Evolutionary conservation across 2,329 filamentous ascomycete species (phyloP), one percentile per base, ranked within the genome.

Genomic region (Endocalyx cinctus): DNA sequence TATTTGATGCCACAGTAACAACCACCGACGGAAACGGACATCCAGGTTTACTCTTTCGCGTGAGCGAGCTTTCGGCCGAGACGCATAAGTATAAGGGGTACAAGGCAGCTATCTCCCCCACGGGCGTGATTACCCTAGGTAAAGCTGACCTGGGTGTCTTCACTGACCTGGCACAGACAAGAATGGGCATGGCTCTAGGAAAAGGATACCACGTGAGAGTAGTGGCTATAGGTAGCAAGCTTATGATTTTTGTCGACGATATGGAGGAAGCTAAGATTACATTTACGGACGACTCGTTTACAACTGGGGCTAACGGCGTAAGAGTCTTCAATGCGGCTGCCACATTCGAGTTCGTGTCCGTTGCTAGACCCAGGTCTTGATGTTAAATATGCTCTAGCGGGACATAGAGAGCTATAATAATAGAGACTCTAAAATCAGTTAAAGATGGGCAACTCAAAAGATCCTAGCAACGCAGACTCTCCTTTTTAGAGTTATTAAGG

Each of bases 1-100:
- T 54, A 7, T 57, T 54, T 26, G 48, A 58, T 6, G 58, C 48
- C 3, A 54, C 54, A 10, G 34, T 62, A n/a, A 39, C 45, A 0
- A 19, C 54, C 14, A 34, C 31, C 2, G 25, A 15, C 2, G 39
- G 40, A 11, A 27, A 39, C 11, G 26, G 23, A 16, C 47, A 50
- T 4, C 59, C 58, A 1, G 58, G 59, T 2, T 40, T 66, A 5
- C 27, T 64, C 15, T 64, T 65, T 42, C 55, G 60, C 13, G 56
- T 52, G 5, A 41, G 45, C 5, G n/a, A n/a, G n/a, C 37, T 45
- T 2, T 33, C 48, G 0, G 37, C 37, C 1, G 20, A 31, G 6
- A 47, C 45, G 4, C 37, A 40, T 18, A 51, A 52, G 1, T 56
- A 59, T 17, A 35, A 25, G 13, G 49, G 50, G 11, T 63, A 62